Evolutionary conservation across 306 rosid species (phyloP).

Genomic region (Quercus mongolica): DNA sequence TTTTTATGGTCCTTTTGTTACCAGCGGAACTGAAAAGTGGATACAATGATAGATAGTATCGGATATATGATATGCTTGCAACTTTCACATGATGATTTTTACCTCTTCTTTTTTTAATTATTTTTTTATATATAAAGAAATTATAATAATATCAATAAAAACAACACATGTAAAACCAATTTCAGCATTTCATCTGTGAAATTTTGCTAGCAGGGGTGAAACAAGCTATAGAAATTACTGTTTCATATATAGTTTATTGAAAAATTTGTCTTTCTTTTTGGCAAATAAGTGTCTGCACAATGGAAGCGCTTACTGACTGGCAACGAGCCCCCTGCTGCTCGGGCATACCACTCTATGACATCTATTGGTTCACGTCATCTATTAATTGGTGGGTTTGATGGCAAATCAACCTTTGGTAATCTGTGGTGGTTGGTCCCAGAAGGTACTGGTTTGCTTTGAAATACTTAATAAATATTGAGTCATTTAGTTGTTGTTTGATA

Average conservation of each 20-base stretch:
- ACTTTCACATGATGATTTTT: background rate
- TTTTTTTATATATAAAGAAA: background rate
- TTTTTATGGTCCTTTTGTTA: too few species aligned
- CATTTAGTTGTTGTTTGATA: background rate
- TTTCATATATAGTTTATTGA: conserved; percentile 4
- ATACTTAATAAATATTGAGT: background rate
- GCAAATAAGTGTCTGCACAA: conserved; percentile 71
- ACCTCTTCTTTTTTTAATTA: background rate
- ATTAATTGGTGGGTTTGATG: conserved; percentile 93
- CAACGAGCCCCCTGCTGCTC: conserved; percentile 88
- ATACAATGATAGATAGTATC: too few species aligned
- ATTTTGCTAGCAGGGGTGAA: background rate
- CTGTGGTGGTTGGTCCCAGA: conserved; percentile 95
- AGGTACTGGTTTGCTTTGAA: conserved; percentile 50
- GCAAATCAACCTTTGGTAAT: conserved; percentile 85
- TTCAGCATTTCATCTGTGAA: background rate
- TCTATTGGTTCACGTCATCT: conserved; percentile 67
- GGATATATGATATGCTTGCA: background rate
- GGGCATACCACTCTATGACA: conserved; percentile 89
- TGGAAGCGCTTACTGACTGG: conserved; percentile 87
- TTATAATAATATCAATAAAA: background rate
- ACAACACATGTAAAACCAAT: background rate
- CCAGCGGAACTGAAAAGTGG: too few species aligned
- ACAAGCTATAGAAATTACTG: background rate
- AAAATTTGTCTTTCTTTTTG: background rate